Conservation (phyloP, 768 basidiomycete genomes). For the Tephrocybe sp. region DNA sequence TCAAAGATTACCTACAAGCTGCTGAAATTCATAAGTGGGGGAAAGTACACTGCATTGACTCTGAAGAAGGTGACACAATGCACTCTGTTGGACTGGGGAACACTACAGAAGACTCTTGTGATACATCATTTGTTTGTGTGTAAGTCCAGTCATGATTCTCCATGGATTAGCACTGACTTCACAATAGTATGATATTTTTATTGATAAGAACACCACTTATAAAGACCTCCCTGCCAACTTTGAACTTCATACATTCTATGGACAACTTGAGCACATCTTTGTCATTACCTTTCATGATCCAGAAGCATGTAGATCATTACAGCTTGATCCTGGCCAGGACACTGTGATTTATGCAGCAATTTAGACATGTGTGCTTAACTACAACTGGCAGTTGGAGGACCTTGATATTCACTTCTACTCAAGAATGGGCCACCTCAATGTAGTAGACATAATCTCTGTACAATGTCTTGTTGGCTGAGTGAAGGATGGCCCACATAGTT, state of each 20-base stretch:
- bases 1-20: slow-evolving; percentile 10
- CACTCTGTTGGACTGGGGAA: slow-evolving; percentile 11
- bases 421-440: slow-evolving; percentile 12
- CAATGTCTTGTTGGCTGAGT: slow-evolving; percentile 24
- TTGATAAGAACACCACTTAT: slow-evolving; percentile 25
- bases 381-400: not conserved
- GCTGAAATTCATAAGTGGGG: slow-evolving; percentile 26
- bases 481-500: too few relatives aligned
- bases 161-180: not conserved
- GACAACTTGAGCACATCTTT: slow-evolving; percentile 29
- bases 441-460: slow-evolving; percentile 24
- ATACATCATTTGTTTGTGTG: slow-evolving; percentile 36
- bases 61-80: slow-evolving; percentile 35
- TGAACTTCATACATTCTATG: slow-evolving; percentile 25
- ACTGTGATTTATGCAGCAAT: slow-evolving; percentile 26
- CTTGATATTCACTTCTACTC: slow-evolving; percentile 24
- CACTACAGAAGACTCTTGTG: slow-evolving; percentile 22
- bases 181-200: slow-evolving; percentile 30
- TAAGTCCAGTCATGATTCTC: slow-evolving; percentile 6
- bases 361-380: slow-evolving; percentile 17
- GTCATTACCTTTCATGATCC: slow-evolving; percentile 15
- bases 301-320: not conserved
- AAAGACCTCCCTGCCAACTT: not conserved
- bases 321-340: slow-evolving; percentile 4
- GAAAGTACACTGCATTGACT: slow-evolving; percentile 26